Percentiles rank a stretch among this genome's conserved stretches.
phyloP scores from a whole-genome alignment of 2,329 filamentous ascomycete species.

The Emmonsiellopsis sp. region DNA sequence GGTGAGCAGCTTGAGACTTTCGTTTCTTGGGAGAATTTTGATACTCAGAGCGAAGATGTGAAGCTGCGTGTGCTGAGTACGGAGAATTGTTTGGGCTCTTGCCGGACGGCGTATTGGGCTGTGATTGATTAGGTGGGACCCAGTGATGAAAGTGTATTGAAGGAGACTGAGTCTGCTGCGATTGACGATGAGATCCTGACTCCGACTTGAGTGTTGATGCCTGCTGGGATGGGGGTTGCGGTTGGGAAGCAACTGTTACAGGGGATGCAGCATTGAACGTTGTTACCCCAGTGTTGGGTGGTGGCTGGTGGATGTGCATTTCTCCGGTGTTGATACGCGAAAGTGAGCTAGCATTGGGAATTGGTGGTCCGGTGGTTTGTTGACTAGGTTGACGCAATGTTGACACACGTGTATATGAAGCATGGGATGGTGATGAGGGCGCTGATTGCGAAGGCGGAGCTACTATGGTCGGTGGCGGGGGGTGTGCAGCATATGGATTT shows the following conservation, averaged over 20 bases:
- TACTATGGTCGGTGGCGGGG: slow-evolving; percentile 7
- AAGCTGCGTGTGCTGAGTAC: slow-evolving; percentile 36
- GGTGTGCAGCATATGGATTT: slow-evolving; percentile 23
- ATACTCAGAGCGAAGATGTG: slow-evolving; percentile 48
- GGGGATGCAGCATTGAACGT: neutral
- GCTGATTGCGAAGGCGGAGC: neutral
- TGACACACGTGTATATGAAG: neutral
- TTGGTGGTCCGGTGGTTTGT: slow-evolving; percentile 15
- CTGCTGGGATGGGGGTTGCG: slow-evolving; percentile 41
- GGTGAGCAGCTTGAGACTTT: slow-evolving; percentile 55
- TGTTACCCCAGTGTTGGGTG: slow-evolving; percentile 8
- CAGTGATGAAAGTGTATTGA: slow-evolving; percentile 89
- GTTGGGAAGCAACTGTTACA: slow-evolving; percentile 20
- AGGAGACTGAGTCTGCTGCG: slow-evolving; percentile 54
- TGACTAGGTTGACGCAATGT: slow-evolving; percentile 11
- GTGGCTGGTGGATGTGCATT: slow-evolving; percentile 29
- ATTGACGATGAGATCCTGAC: slow-evolving; percentile 24
- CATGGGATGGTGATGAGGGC: neutral
- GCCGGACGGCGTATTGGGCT: slow-evolving; percentile 66
- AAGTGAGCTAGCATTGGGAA: slow-evolving; percentile 11
- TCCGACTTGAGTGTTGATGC: slow-evolving; percentile 43
- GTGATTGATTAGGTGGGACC: slow-evolving; percentile 67
- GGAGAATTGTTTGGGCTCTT: slow-evolving; percentile 49
- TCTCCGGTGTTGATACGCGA: slow-evolving; percentile 34
- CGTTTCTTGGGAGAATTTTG: slow-evolving; percentile 77